phyloP scores from a whole-genome alignment of 2,329 filamentous ascomycete species.

The Beauveria brongniartii region DNA sequence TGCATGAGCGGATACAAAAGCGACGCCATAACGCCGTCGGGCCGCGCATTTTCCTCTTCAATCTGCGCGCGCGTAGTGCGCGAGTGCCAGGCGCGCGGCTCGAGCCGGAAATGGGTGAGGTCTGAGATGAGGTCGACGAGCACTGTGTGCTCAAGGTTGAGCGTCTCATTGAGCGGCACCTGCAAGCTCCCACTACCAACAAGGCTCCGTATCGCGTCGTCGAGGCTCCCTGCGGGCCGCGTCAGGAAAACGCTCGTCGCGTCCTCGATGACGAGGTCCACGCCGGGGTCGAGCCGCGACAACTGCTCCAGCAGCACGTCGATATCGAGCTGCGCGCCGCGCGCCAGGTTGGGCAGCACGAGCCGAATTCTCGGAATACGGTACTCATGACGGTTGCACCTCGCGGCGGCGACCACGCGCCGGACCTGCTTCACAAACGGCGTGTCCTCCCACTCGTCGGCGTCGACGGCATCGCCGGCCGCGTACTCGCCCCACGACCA shows the following conservation, averaged over 20 bases:
- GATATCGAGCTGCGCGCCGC: conserved; percentile 21
- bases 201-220: conserved; percentile 22
- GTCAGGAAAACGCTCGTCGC: conserved; percentile 19
- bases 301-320: conserved; percentile 26
- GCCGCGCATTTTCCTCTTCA: conserved; percentile 23
- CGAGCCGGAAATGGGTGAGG: conserved; percentile 27
- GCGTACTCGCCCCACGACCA: conserved; percentile 33
- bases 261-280: conserved; percentile 27
- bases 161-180: conserved; percentile 24
- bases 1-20: conserved; percentile 28
- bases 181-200: conserved; percentile 20
- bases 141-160: conserved; percentile 35
- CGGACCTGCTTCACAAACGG: conserved; percentile 25
- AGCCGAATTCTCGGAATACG: conserved; percentile 27
- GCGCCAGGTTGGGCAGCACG: conserved; percentile 25
- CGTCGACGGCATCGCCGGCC: conserved; percentile 22
- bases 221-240: conserved; percentile 1
- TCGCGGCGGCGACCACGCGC: conserved; percentile 29
- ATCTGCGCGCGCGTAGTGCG: conserved; percentile 26
- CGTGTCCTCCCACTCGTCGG: conserved; percentile 27
- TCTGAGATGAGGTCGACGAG: conserved; percentile 34
- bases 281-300: conserved; percentile 21
- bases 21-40: conserved; percentile 25
- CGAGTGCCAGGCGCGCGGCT: conserved; percentile 26
- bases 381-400: conserved; percentile 29